Conservation (phyloP, 768 basidiomycete genomes). For the Stropharia rugosoannulata region DNA sequence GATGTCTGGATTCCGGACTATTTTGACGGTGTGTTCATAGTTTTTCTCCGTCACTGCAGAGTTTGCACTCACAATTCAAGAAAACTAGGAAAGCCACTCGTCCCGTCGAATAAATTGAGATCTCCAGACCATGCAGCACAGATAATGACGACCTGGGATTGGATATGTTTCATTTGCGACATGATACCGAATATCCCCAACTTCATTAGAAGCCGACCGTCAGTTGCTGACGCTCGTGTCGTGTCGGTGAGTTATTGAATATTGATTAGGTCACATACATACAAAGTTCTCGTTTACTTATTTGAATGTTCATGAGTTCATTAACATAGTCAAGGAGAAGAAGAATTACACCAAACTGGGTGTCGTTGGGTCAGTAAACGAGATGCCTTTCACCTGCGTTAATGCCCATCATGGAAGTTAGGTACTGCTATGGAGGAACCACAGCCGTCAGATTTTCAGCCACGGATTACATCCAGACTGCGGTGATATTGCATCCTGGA, state of each 20-base stretch:
- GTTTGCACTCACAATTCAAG: no score
- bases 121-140: constrained; percentile 33
- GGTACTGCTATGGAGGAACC: constrained; percentile 42
- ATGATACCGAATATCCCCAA: constrained; percentile 28
- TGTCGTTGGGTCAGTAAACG: constrained; percentile 31
- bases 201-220: constrained; percentile 29
- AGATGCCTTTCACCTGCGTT: not conserved
- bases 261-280: not conserved
- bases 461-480: constrained; percentile 30
- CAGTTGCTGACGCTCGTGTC: constrained; percentile 28
- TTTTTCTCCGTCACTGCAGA: not conserved
- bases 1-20: constrained; percentile 62
- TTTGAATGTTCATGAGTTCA: constrained; percentile 25
- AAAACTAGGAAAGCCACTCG: constrained; percentile 32
- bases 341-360: constrained; percentile 42
- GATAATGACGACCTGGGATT: constrained; percentile 28
- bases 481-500: constrained; percentile 40
- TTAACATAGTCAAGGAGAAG: constrained; percentile 30
- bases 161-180: constrained; percentile 27
- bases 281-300: not conserved
- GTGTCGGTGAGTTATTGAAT: constrained; percentile 14
- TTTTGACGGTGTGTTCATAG: constrained; percentile 39
- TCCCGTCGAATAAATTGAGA: constrained; percentile 21
- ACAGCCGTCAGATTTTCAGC: constrained; percentile 32
- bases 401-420: constrained; percentile 1